These are phyloP conservation scores for Aspergillus fumigatus DNA, from an alignment of 2,329 filamentous ascomycete genomes.

Conservation along the genomic window DNA sequence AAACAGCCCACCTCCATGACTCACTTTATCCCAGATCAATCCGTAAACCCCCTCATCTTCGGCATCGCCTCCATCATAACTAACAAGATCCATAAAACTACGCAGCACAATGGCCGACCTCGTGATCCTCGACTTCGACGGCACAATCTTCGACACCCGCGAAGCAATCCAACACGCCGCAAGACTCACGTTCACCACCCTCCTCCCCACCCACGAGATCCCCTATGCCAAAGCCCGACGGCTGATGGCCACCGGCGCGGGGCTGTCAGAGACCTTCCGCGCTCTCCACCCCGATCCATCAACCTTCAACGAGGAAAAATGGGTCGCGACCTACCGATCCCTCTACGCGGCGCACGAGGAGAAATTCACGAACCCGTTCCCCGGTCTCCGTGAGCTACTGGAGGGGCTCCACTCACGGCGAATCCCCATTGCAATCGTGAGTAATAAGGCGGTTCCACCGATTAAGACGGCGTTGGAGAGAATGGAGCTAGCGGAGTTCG, in stretches of 20 bases:
- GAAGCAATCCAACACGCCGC: constrained; percentile 10
- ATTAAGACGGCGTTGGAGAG: constrained; percentile 11
- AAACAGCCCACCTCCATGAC: too few species aligned
- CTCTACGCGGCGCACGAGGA: constrained; percentile 19
- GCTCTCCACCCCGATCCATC: constrained; percentile 4
- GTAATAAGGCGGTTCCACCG: constrained; percentile 19
- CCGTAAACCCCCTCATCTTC: neutral
- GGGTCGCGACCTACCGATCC: constrained; percentile 17
- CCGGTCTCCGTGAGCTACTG: constrained; percentile 13
- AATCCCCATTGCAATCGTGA: constrained; percentile 19
- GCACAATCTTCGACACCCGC: constrained; percentile 15
- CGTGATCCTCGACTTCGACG: constrained; percentile 16
- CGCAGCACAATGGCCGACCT: constrained; percentile 2
- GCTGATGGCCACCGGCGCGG: constrained; percentile 10
- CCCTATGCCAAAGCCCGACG: constrained; percentile 1
- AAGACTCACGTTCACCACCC: constrained; percentile 5
- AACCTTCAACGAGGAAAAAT: constrained; percentile 10
- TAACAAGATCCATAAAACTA: neutral
- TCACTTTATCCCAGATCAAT: neutral
- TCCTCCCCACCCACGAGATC: constrained; percentile 4
- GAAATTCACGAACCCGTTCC: constrained; percentile 15
- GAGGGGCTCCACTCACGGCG: constrained; percentile 4
- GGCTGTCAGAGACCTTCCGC: constrained; percentile 6
- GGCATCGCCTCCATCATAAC: neutral
- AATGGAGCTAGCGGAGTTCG: neutral